A percentile compares a stretch with the other conserved stretches of the same genome.
These are phyloP conservation scores for Sphaerobolus stellatus DNA, from an alignment of 1,284 basidiomycete genomes.

Conservation along the genomic window DNA sequence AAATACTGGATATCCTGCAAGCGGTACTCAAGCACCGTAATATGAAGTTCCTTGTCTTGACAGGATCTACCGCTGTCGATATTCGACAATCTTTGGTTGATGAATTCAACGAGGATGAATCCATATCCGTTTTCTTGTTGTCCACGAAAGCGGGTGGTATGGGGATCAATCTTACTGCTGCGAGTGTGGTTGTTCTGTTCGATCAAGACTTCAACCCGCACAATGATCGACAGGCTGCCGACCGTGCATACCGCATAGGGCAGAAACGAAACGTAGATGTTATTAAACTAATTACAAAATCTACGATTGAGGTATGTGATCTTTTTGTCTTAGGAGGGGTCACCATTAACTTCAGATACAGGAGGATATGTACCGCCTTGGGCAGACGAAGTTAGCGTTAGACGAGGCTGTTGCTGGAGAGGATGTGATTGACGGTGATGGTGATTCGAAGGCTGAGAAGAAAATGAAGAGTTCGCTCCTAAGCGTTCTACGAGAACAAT, in stretches of 20 bases:
- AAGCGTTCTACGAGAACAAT: constrained; percentile 74
- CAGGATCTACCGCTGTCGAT: constrained; percentile 93
- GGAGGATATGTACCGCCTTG: constrained; percentile 91
- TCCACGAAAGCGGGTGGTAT: constrained; percentile 95
- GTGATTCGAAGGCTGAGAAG: constrained; percentile 66
- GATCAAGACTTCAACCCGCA: constrained; percentile 97
- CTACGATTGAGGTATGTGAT: constrained; percentile 73
- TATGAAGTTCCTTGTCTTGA: constrained; percentile 86
- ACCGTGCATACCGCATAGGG: constrained; percentile 97
- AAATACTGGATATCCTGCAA: constrained; percentile 91
- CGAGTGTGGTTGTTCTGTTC: constrained; percentile 93
- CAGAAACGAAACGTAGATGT: constrained; percentile 91
- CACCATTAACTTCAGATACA: constrained; percentile 16
- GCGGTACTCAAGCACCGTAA: constrained; percentile 76
- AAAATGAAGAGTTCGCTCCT: constrained; percentile 82
- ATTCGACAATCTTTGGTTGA: constrained; percentile 93
- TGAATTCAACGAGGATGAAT: constrained; percentile 91
- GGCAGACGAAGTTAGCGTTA: constrained; percentile 85
- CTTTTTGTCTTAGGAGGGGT: not conserved
- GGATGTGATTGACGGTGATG: constrained; percentile 51
- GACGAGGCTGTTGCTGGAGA: constrained; percentile 91
- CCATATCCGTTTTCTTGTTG: constrained; percentile 91
- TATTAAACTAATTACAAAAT: constrained; percentile 89
- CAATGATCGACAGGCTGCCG: constrained; percentile 94
- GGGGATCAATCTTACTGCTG: constrained; percentile 91